Base-by-base conservation (phyloP, 1,139 yeast genomes). In the Blastobotrys proliferans region DNA sequence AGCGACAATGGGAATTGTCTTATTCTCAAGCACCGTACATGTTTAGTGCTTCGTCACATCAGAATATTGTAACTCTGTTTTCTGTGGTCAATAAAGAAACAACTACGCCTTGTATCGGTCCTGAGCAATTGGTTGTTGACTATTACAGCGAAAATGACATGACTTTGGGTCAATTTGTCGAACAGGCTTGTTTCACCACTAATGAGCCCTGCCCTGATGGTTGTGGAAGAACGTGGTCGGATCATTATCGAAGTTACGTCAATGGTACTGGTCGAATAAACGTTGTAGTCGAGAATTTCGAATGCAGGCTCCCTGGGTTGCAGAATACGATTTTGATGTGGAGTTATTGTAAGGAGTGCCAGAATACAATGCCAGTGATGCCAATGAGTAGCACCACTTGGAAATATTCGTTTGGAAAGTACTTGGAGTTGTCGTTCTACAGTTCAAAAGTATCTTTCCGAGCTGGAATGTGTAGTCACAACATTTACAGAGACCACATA, bases 51-150 rank as follows among this genome's bases (percentile, higher is more conserved):
- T 74, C 74, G n/a, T 71, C 73, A 43, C 96, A 90, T 57, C 94
- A 87, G 55, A 82, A 76, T 52, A 77, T 92, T 25, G 78, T 85
- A 13, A 76, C 88, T 13, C 68, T 92, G 29, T 87, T 83, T 58
- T 83, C 95, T 0, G 77, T 86, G 60, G 92, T 90, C 0, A 85
- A 94, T 4, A 77, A 81, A 11, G 84, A 81, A 51, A 84, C 87
- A 36, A 85, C 94, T 0, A 87, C 95, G 0, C 97, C 97, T 0
- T 94, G 98, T 58, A 71, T 81, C 40, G 97, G 97, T 0, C 98
- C 99, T 0, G 87, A 79, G 43, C 71, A 81, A 25, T 78, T 86
- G 22, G 79, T 81, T 1, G 81, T 90, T 43, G 96, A 90, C 52
- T 94, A 76, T 59, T 94, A 92, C 60, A 81, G 95, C 67, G 96